These are phyloP conservation scores for Fusarium pseudoanthophilum DNA, from an alignment of 2,329 filamentous ascomycete species.

Conservation along the genomic window DNA sequence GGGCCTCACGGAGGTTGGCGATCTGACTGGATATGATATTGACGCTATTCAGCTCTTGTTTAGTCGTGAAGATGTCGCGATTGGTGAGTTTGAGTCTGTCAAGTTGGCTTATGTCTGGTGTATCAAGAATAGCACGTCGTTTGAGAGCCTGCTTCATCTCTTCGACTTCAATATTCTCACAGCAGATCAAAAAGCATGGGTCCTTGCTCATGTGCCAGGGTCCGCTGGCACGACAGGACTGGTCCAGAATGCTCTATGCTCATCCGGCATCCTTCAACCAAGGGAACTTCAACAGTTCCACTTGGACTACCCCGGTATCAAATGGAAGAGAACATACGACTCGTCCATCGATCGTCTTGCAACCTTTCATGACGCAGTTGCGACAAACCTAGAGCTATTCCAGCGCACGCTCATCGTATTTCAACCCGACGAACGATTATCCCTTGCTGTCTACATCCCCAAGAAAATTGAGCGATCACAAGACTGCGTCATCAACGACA, in stretches of 20 bases:
- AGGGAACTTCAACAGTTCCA: neutral
- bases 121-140: fast-evolving
- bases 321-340: neutral
- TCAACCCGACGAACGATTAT: neutral
- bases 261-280: neutral
- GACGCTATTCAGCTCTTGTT: neutral
- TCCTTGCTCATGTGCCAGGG: neutral
- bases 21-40: neutral
- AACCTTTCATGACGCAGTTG: neutral
- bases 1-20: fast-evolving
- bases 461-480: neutral
- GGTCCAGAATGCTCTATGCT: neutral
- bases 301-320: fast-evolving
- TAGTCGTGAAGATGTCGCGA: neutral
- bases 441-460: neutral
- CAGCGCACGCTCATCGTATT: neutral
- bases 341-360: neutral
- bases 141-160: neutral
- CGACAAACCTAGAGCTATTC: neutral
- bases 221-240: fast-evolving
- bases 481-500: neutral
- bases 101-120: neutral
- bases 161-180: slow-evolving; percentile 5
- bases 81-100: neutral
- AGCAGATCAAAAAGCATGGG: neutral